phyloP scores from a whole-genome alignment of 371 early-diverging fungal species.

The Globomyces sp. region DNA sequence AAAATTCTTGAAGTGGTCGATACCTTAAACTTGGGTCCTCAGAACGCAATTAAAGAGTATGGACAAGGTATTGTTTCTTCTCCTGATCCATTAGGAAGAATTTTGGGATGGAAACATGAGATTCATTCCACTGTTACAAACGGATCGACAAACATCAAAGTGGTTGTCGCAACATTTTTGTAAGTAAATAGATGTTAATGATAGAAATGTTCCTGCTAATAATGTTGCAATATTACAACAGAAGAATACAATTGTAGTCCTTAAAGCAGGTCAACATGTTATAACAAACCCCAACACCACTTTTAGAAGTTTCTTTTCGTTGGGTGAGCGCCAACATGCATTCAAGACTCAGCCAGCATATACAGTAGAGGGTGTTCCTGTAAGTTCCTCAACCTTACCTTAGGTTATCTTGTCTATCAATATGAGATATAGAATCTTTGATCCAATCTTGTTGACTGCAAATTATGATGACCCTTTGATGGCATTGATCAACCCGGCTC shows the following conservation, averaged over 20 bases:
- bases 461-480: slow-evolving; percentile 39
- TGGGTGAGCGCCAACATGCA: slow-evolving; percentile 36
- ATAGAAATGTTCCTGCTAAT: slow-evolving; percentile 32
- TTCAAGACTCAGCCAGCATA: slow-evolving; percentile 29
- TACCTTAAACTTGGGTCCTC: slow-evolving; percentile 34
- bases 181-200: no score
- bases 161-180: slow-evolving; percentile 27
- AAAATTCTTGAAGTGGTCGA: slow-evolving; percentile 36
- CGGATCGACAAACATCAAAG: neutral
- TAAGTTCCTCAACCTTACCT: neutral
- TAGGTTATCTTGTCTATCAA: slow-evolving; percentile 29
- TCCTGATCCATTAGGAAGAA: neutral
- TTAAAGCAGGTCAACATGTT: slow-evolving; percentile 41
- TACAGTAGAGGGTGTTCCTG: slow-evolving; percentile 38
- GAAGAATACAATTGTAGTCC: slow-evolving; percentile 29
- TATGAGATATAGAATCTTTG: slow-evolving; percentile 33
- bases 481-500: slow-evolving; percentile 41
- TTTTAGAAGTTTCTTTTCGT: slow-evolving; percentile 35
- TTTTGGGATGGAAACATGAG: slow-evolving; percentile 17
- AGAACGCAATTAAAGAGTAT: slow-evolving; percentile 27
- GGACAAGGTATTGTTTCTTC: neutral
- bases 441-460: slow-evolving; percentile 31
- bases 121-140: slow-evolving; percentile 2
- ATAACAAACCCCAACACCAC: slow-evolving; percentile 37
- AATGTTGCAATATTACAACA: slow-evolving; percentile 37